Base-by-base conservation (phyloP, 164 flowering plant genomes). In the Stephania japonica region DNA sequence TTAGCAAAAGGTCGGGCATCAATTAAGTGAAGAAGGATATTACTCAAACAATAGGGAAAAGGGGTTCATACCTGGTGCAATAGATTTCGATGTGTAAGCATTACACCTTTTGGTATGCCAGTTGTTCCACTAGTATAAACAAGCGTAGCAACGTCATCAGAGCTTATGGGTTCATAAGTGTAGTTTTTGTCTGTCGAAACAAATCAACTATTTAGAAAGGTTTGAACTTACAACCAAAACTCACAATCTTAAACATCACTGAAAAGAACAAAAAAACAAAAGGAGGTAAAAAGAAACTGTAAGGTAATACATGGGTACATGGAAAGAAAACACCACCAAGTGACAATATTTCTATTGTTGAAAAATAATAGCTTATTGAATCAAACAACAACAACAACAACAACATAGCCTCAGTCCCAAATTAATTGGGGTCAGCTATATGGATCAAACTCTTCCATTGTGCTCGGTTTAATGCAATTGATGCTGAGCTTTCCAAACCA, bases 41-140 rank as follows among this genome's bases (percentile, higher is more conserved):
- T 59, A 59, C 4, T 32, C 1, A 38, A 24, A 43, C 64, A 23
- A 2, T 64, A 21, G 42, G 73, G 53, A 50, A 26, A 25, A 9
- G 73, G 6, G 8, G 76, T 12, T 62, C 82, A 71, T 73, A 91
- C 99, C 97, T 94, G 99, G 84, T 92, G 97, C 77, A 94, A 76
- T 19, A 94, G 82, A 86, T 94, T 94, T 74, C 74, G 82, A 81
- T 94, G 99, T 59, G 99, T 91, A 73, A 94, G 92, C 95, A 94
- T 92, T 61, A 94, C 95, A 43, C 97, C 99, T 85, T 92, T 94
- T 11, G 99, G 99, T 49, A 79, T 87, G 42, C 95, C 99, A 25
- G 97, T 91, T 70, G 97, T 91, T 70, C 99, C 99, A 87, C 99
- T 94, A 61, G 99, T 94, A 79, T 94, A 94, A 0, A 92, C 78